Base-by-base conservation (phyloP, 2,329 filamentous ascomycete species). In the Pseudocercospora cruenta region DNA sequence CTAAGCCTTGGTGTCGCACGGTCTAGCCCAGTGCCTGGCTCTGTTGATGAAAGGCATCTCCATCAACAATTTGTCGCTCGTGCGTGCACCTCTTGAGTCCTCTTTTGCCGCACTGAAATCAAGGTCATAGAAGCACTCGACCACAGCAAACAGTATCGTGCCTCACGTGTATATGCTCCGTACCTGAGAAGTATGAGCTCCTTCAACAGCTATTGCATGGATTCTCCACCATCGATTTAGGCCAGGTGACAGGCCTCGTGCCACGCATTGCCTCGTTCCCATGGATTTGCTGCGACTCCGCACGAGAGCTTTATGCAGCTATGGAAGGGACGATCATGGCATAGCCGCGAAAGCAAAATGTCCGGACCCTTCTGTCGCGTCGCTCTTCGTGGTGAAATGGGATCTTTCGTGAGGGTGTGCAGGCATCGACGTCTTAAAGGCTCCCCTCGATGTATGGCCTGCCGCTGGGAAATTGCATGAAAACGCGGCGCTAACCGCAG, bases 241-340 rank as follows among this genome's bases (percentile, higher is more conserved):
- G 39, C 39, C 64, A 58, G 51, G 49, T 60, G 62, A 58, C 33
- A 61, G 65, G 62, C 58, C 62, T 63, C 62, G 65, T 67, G 65
- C 62, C 62, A 67, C 58, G 58, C 58, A 22, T 61, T 61, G 24
- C 24, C 24, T 26, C 24, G 24, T 26, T 26, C 24, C 24, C 24
- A 26, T 26, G 24, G 24, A 26, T 26, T 26, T 26, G 24, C 24
- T 26, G 24, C 24, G 24, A 26, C 24, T 63, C 64, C 64, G 64
- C 64, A 67, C 57, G 19, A 43, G 28, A 31, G 43, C 22, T 26
- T 55, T 12, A 31, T 55, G 26, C 51, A 55, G 51, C 51, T 31
- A n/a, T 55, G 51, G 24, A 19, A 43, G 39, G 51, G 51, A n/a
- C 51, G 26, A 55, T 55, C 51, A 55, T 12, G 26, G 49, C 49